These are phyloP conservation scores for Aspergillus leporis DNA, from an alignment of 495 filamentous ascomycete genomes.

Conservation along the genomic window DNA sequence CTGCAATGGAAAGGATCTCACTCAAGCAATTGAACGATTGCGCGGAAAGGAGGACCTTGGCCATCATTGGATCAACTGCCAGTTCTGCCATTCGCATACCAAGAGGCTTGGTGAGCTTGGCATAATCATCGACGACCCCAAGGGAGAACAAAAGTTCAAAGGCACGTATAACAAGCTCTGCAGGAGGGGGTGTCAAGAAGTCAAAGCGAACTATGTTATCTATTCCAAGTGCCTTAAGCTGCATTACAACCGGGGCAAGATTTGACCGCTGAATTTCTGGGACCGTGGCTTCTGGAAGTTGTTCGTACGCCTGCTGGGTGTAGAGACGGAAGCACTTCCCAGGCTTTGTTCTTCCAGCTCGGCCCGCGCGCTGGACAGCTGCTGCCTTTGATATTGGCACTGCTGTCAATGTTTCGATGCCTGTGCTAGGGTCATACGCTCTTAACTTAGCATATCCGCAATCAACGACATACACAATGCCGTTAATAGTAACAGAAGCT, in stretches of 20 bases:
- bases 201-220: conserved; percentile 93
- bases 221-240: conserved; percentile 94
- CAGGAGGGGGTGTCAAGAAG: conserved; percentile 84
- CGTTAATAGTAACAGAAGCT: conserved; percentile 91
- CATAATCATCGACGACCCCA: conserved; percentile 85
- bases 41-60: conserved; percentile 82
- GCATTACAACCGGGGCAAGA: conserved; percentile 84
- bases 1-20: conserved; percentile 88
- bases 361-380: conserved; percentile 86
- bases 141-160: conserved; percentile 89
- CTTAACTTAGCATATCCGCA: conserved; percentile 90
- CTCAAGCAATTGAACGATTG: conserved; percentile 73
- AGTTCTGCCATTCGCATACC: conserved; percentile 93
- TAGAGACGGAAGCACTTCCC: conserved; percentile 96
- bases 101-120: conserved; percentile 85
- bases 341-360: conserved; percentile 87
- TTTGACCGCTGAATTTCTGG: conserved; percentile 95
- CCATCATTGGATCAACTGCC: conserved; percentile 95
- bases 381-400: conserved; percentile 90
- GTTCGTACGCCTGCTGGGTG: conserved; percentile 71
- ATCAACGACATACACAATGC: conserved; percentile 91
- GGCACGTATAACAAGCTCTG: conserved; percentile 83
- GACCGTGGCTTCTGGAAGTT: conserved; percentile 70
- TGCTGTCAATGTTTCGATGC: conserved; percentile 90
- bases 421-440: conserved; percentile 81